Conservation (phyloP, 495 filamentous ascomycete species). For the Podospora pseudocomata region DNA sequence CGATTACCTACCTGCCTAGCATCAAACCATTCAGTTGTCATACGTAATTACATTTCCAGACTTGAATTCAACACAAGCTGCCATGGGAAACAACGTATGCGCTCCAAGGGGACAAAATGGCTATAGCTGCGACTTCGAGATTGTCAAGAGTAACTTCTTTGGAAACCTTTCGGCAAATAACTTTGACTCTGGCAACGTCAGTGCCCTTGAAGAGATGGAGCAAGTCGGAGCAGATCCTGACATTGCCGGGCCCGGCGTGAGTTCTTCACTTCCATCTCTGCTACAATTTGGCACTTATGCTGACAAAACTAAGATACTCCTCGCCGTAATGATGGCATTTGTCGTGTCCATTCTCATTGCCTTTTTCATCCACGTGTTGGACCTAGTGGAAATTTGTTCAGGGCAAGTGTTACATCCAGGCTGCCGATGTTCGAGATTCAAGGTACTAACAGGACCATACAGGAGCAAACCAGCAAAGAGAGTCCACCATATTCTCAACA, state of each 20-base stretch:
- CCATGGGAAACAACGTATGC: not conserved
- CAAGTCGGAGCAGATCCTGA: not conserved
- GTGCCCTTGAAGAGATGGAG: not conserved
- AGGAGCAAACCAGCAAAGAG: not conserved
- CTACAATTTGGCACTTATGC: too few species aligned
- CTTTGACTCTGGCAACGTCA: not conserved
- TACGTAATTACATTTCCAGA: too few species aligned
- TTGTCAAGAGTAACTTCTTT: not conserved
- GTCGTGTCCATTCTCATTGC: not conserved
- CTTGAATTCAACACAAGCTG: not conserved
- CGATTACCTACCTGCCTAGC: too few species aligned
- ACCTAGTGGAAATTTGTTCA: not conserved
- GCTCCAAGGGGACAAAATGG: not conserved
- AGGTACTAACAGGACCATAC: too few species aligned
- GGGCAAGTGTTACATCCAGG: not conserved
- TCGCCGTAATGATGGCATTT: not conserved
- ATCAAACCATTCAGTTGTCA: too few species aligned
- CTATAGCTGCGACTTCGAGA: not conserved
- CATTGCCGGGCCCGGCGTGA: not conserved
- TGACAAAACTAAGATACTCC: too few species aligned
- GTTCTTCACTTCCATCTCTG: too few species aligned
- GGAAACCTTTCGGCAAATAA: not conserved
- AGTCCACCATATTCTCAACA: not conserved
- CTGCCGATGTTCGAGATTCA: not conserved
- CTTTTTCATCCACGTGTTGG: not conserved